Evolutionary conservation across 2,329 filamentous ascomycete species (phyloP), one percentile per base, ranked within the genome.

Genomic region (Parafenestella ontariensis): DNA sequence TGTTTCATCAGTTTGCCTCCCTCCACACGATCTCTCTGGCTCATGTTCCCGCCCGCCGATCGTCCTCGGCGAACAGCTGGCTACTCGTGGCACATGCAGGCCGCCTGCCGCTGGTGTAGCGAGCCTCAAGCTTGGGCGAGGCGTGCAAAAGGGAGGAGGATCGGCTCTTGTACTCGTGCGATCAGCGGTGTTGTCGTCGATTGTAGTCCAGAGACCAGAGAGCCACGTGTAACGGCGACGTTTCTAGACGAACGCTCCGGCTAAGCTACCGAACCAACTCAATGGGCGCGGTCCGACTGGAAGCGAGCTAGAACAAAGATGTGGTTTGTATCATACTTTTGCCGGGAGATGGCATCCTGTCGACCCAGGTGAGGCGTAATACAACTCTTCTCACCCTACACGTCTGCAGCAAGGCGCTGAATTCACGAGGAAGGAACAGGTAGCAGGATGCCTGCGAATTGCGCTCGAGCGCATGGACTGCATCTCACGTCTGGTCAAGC

Each of bases 241-340:
- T 44, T 57, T 53, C 45, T 37, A 62, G 57, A 58, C 52, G 50
- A 60, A 52, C 48, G 51, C 46, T 54, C 49, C 62, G 66, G 69
- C 55, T 63, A 53, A 55, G 52, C 56, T 66, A 54, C 60, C 65
- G 63, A 70, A 66, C 67, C 66, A 64, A 51, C 23, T 54, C 55
- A 58, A 52, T 61, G 62, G 65, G 54, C 52, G 55, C 49, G 26
- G n/a, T 48, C 49, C 33, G 34, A 52, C 8, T 45, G 45, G 50
- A 43, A 52, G 47, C 54, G 41, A 46, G 53, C 55, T 55, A 47
- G 39, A 42, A 42, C 34, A 15, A 15, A 28, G 18, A 18, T 11
- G 26, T 33, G 17, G n/a, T 23, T 20, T 20, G 10, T 15, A 18
- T 8, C 10, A 18, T 34, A 29, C 15, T 31, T 4, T 45, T 34